Percentiles rank a stretch among this genome's conserved stretches.
phyloP scores from a whole-genome alignment of 2,329 filamentous ascomycete species.

The Calcarisporium arbuscula region DNA sequence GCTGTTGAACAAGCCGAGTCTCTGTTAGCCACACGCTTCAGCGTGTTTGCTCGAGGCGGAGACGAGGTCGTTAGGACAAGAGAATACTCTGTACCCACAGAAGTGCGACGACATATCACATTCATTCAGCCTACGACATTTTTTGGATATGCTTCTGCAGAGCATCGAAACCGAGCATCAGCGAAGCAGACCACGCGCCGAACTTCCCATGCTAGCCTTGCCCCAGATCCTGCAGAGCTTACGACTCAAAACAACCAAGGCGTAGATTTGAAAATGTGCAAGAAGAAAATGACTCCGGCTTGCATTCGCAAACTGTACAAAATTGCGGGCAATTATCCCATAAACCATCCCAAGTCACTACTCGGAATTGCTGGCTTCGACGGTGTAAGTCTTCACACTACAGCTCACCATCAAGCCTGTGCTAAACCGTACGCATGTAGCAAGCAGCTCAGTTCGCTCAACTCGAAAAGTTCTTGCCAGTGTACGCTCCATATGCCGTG shows the following conservation, averaged over 20 bases:
- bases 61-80: constrained; percentile 35
- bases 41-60: constrained; percentile 25
- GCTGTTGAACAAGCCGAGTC: constrained; percentile 33
- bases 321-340: constrained; percentile 41
- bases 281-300: constrained; percentile 32
- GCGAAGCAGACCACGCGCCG: too few species aligned
- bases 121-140: constrained; percentile 43
- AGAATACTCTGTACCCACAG: constrained; percentile 31
- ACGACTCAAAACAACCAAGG: background rate
- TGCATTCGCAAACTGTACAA: constrained; percentile 40
- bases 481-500: constrained; percentile 44
- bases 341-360: constrained; percentile 52
- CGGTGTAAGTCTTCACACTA: constrained; percentile 19
- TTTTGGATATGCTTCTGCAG: constrained; percentile 10
- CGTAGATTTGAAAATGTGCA: constrained; percentile 23
- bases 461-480: constrained; percentile 47
- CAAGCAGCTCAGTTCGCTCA: constrained; percentile 49
- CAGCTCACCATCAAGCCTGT: background rate
- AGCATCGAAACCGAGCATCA: too few species aligned
- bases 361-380: constrained; percentile 53
- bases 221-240: background rate
- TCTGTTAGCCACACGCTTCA: constrained; percentile 42
- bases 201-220: background rate
- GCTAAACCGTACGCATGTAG: constrained; percentile 15
- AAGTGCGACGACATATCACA: constrained; percentile 26